Conservation (phyloP, 495 filamentous ascomycete genomes). For the Elaphomyces granulatus region DNA sequence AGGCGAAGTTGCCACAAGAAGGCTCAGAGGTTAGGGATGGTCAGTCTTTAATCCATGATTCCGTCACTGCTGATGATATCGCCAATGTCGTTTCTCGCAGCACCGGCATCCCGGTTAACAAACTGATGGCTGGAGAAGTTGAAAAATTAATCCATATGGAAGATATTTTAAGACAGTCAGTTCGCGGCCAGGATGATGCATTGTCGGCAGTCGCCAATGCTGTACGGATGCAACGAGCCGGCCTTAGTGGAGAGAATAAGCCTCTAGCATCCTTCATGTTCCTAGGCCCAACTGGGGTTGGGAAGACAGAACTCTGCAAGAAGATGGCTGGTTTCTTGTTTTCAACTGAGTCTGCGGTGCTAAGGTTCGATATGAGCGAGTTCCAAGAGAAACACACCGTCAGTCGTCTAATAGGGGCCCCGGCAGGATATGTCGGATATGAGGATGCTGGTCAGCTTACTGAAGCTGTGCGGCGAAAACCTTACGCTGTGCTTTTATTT, state of each 20-base stretch:
- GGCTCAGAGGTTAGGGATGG: slow-evolving; percentile 32
- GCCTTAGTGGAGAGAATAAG: slow-evolving; percentile 78
- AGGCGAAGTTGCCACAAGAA: slow-evolving; percentile 68
- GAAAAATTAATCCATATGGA: slow-evolving; percentile 94
- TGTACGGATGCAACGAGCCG: slow-evolving; percentile 85
- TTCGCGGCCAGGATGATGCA: slow-evolving; percentile 89
- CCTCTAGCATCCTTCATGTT: slow-evolving; percentile 95
- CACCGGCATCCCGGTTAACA: slow-evolving; percentile 84
- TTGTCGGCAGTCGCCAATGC: slow-evolving; percentile 83
- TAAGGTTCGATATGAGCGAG: slow-evolving; percentile 94
- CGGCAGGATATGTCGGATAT: slow-evolving; percentile 91
- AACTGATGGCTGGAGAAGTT: slow-evolving; percentile 80
- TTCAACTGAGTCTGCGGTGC: slow-evolving; percentile 75
- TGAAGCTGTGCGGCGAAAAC: slow-evolving; percentile 87
- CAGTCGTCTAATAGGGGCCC: slow-evolving; percentile 79
- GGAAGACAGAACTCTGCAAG: slow-evolving; percentile 96
- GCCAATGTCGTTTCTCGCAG: slow-evolving; percentile 77
- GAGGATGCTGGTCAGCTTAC: slow-evolving; percentile 95
- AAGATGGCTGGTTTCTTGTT: slow-evolving; percentile 88
- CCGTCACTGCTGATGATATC: slow-evolving; percentile 88
- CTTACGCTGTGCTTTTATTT: slow-evolving; percentile 87
- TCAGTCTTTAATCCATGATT: slow-evolving; percentile 70
- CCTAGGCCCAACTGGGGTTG: slow-evolving; percentile 89
- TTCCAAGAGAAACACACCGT: slow-evolving; percentile 97
- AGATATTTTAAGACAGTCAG: slow-evolving; percentile 67